Base-by-base conservation (phyloP, 768 basidiomycete species). In the Pleurotus platypus region DNA sequence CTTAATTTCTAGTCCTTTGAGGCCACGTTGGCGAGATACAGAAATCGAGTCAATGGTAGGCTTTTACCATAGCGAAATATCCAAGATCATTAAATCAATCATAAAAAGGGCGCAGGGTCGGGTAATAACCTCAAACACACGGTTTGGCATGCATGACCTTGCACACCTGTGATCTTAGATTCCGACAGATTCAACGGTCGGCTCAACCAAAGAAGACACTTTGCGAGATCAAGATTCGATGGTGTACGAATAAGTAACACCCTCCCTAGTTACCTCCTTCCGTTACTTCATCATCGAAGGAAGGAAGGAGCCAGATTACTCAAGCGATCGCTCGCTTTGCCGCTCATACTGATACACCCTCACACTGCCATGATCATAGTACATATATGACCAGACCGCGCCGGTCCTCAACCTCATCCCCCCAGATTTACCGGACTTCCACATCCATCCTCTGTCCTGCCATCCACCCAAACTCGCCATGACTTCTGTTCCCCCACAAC, bases 361-460 rank as follows among this genome's bases (percentile, higher is more conserved):
- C 51, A 54, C 51, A 54, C 51, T 39, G 51, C 51, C 51, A 54
- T 50, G 30, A 50, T 50, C 49, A 27, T 50, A 20, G 20, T 45
- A 45, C n/a, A 22, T 35, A 24, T 40, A 54, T 54, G 37, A 37
- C 51, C 51, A 27, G 16, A 38, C 35, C 18, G 49, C 38, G 35
- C 49, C 49, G 35, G 27, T 35, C 30, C 30, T 35, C 30, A 27
- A 27, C 22, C 22, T 22, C 35, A 35, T 35, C 30, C 30, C 30
- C 26, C 54, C 54, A 50, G 22, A 9, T n/a, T 35, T 18, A 18
- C 7, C 13, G n/a, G 26, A n/a, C 20, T 50, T 50, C 37, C 49
- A 30, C 9, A 27, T n/a, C 27, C 15, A 42, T 4, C 54, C 58
- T 39, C 54, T 46, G 49, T 27, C 47, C 39, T 49, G 24, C 5